Percentiles rank a stretch among this genome's conserved stretches.
Evolutionary conservation across 208 protist species (phyloP).

Genomic region (Trypanosoma lewisi): DNA sequence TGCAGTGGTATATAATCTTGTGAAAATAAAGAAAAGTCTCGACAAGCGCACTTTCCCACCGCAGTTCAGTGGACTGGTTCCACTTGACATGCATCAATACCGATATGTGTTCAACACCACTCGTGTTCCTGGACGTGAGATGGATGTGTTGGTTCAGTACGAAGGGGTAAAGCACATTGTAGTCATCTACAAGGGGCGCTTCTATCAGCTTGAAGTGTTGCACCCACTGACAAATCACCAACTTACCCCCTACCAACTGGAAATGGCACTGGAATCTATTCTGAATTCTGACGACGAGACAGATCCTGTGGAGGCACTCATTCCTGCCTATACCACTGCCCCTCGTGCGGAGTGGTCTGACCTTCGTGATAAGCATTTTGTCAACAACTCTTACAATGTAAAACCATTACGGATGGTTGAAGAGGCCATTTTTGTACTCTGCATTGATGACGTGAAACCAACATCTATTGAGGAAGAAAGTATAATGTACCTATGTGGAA

Average conservation of each 20-base stretch:
- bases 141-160: conserved; percentile 60
- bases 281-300: conserved; percentile 43
- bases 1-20: conserved; percentile 51
- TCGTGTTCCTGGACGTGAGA: conserved; percentile 80
- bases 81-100: conserved; percentile 88
- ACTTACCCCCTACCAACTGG: conserved; percentile 61
- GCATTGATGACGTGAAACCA: conserved; percentile 48
- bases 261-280: conserved; percentile 44
- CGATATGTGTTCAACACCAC: conserved; percentile 75
- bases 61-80: conserved; percentile 55
- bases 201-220: conserved; percentile 57
- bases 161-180: conserved; percentile 67
- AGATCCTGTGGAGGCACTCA: conserved; percentile 47
- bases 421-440: conserved; percentile 78
- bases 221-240: conserved; percentile 44
- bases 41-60: conserved; percentile 60
- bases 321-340: conserved; percentile 68
- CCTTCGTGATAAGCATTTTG: conserved; percentile 56
- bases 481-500: conserved; percentile 57
- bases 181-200: conserved; percentile 66
- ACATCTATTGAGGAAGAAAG: conserved; percentile 15
- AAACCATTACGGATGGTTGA: conserved; percentile 62
- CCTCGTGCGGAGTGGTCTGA: conserved; percentile 73
- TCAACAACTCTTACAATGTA: conserved; percentile 72
- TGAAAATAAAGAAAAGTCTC: conserved; percentile 62